Base-by-base conservation (phyloP, 2,329 filamentous ascomycete genomes). In the Cercospora sojina region DNA sequence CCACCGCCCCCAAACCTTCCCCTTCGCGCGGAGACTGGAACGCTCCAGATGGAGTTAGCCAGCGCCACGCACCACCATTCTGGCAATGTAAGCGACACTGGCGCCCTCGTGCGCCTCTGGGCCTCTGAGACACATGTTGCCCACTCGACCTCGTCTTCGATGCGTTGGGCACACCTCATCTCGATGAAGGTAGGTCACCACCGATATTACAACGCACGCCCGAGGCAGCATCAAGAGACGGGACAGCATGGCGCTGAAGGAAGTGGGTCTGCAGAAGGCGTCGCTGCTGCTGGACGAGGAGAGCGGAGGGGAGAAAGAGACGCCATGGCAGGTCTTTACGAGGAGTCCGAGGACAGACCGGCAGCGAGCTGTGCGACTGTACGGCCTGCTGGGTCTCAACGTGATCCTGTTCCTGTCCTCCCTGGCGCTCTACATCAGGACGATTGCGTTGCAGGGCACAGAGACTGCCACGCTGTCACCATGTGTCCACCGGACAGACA, bases 401-500 rank as follows among this genome's bases (percentile, higher is more conserved):
- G 35, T 51, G 6, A 8, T 56, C 27, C 35, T 66, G 9, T 35
- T 62, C 43, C 23, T 62, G 23, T 29, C 41, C 25, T 66, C 64
- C 12, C 18, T 57, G 8, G 49, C 32, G 9, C 16, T 66, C 32
- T 57, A 66, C 18, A 29, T 35, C 18, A 18, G 51, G 2, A 59
- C 64, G 16, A 13, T 25, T 18, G 13, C 20, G 3, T 49, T 27
- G 10, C 23, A 62, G 12, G 18, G 31, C 38, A 18, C 29, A 13
- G 12, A 25, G 23, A 13, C 25, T 18, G 47, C 35, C 18, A 10
- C n/a, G 25, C 64, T 57, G 47, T 16, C 58, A 10, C 47, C 27
- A 49, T 69, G 67, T 23, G 29, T 69, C n/a, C 59, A 60, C 12
- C 25, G 27, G 23, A 67, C 68, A 2, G 68, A 70, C 32, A 66